These are phyloP conservation scores for Aegilops sharonensis DNA, from an alignment of 176 grass and related monocot species.

Conservation along the genomic window DNA sequence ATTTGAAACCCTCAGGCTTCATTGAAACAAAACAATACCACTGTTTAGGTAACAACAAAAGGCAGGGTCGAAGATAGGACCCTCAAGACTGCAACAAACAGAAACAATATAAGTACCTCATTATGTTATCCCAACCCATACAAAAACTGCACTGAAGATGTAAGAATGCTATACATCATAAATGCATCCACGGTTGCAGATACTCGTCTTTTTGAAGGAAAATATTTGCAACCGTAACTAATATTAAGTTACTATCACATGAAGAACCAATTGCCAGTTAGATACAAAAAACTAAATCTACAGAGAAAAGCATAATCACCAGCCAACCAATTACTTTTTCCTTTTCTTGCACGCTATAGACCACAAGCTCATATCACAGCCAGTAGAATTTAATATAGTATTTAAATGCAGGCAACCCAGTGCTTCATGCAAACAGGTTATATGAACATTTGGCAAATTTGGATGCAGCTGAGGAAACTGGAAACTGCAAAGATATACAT, in stretches of 20 bases:
- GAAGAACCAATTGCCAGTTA: conserved; percentile 15
- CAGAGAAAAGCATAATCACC: neutral
- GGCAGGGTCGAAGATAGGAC: neutral
- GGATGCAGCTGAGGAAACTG: neutral
- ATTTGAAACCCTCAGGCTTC: too few relatives aligned
- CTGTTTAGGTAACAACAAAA: too few relatives aligned
- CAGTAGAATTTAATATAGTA: neutral
- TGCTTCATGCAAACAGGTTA: conserved; percentile 8
- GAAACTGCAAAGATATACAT: conserved; percentile 8
- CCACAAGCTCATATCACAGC: neutral
- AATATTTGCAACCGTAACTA: neutral
- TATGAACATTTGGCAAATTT: neutral
- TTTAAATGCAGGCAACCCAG: neutral
- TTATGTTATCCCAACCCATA: neutral
- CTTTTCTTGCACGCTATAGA: neutral
- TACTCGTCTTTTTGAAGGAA: neutral
- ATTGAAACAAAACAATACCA: too few relatives aligned
- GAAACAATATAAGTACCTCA: conserved; percentile 23
- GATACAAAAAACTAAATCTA: conserved; percentile 5
- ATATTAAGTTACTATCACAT: neutral
- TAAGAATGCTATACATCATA: conserved; percentile 1
- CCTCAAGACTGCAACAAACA: conserved; percentile 59
- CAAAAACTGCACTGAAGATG: neutral
- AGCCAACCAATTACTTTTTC: neutral
- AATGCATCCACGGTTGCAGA: conserved; percentile 3